phyloP scores from a whole-genome alignment of 2,329 filamentous ascomycete species.

The Anthostomella pinea region DNA sequence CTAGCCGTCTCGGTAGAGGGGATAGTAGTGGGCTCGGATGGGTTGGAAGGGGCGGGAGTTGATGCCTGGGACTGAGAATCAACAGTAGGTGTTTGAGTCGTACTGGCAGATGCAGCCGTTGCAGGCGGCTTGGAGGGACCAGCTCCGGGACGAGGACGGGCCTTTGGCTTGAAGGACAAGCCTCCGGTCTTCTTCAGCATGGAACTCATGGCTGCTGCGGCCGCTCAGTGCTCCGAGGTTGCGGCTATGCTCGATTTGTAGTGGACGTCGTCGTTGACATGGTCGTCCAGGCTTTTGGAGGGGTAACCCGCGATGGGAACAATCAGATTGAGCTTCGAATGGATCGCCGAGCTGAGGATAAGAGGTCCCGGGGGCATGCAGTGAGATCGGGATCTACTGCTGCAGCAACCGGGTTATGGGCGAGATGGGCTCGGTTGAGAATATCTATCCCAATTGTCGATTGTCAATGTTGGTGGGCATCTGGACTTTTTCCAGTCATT shows the following conservation, averaged over 20 bases:
- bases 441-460: no score
- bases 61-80: slow-evolving; percentile 21
- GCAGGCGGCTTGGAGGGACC: slow-evolving; percentile 31
- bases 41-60: slow-evolving; percentile 16
- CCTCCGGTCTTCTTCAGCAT: slow-evolving; percentile 66
- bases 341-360: no score
- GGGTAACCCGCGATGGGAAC: no score
- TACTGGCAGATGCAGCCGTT: slow-evolving; percentile 17
- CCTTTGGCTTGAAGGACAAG: slow-evolving; percentile 68
- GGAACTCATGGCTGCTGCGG: slow-evolving; percentile 49
- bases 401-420: no score
- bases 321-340: no score
- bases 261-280: slow-evolving; percentile 10
- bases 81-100: slow-evolving; percentile 22
- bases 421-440: no score
- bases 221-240: slow-evolving; percentile 7
- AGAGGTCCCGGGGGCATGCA: no score
- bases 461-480: no score
- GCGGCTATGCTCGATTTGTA: slow-evolving; percentile 14
- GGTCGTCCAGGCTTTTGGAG: no score
- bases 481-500: no score
- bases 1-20: slow-evolving; percentile 15
- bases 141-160: slow-evolving; percentile 51
- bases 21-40: slow-evolving; percentile 15
- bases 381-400: no score